A percentile compares a stretch with the other conserved stretches of the same genome.
phyloP scores from a whole-genome alignment of 2,329 filamentous ascomycete species.

The Penicillium psychrosexuale region DNA sequence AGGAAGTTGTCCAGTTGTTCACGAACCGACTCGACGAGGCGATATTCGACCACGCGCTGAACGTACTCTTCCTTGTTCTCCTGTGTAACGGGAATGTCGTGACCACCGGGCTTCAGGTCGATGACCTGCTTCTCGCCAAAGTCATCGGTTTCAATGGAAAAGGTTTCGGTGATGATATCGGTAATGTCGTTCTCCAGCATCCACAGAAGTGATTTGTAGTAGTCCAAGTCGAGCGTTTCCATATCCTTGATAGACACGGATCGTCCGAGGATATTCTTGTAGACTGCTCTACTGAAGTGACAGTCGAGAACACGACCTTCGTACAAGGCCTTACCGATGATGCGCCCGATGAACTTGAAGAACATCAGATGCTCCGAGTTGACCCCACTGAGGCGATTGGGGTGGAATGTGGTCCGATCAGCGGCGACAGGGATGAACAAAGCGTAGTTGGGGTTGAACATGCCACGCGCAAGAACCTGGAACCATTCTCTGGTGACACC shows the following conservation, averaged over 20 bases:
- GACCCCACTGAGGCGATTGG: conserved; percentile 88
- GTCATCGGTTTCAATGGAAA: conserved; percentile 88
- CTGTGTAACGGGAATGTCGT: conserved; percentile 89
- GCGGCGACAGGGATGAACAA: conserved; percentile 95
- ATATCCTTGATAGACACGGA: conserved; percentile 97
- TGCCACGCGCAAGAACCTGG: conserved; percentile 91
- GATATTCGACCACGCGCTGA: conserved; percentile 89
- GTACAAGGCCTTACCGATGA: conserved; percentile 97
- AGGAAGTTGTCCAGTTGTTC: conserved; percentile 93
- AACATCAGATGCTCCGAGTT: conserved; percentile 95
- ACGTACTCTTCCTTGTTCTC: conserved; percentile 99
- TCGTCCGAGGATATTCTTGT: conserved; percentile 95
- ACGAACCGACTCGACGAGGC: conserved; percentile 84
- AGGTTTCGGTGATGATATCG: conserved; percentile 94
- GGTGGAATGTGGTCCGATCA: conserved; percentile 97
- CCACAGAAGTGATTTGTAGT: conserved; percentile 98
- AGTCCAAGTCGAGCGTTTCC: conserved; percentile 97
- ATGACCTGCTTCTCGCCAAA: conserved; percentile 87
- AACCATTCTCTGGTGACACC: conserved; percentile 99
- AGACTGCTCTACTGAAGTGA: conserved; percentile 97
- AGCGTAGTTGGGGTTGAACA: conserved; percentile 98
- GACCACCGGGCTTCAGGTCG: conserved; percentile 81
- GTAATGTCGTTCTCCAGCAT: conserved; percentile 99
- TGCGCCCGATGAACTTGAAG: conserved; percentile 98
- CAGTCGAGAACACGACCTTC: conserved; percentile 94